phyloP scores from a whole-genome alignment of 805 yeast species.

The Ogataea angusta region DNA sequence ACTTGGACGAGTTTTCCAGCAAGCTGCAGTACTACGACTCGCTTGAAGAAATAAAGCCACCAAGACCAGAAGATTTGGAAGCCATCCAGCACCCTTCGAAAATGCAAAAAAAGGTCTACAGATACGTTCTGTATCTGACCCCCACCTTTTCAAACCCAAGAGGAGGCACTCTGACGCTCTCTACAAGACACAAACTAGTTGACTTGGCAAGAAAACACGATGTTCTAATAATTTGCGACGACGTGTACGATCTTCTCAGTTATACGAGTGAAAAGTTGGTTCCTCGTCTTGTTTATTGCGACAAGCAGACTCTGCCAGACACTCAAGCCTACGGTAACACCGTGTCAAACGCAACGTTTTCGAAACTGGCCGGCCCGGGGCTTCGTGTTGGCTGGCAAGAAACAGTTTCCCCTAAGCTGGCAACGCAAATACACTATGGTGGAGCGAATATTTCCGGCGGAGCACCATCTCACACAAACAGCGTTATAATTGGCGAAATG shows the following conservation, averaged over 20 bases:
- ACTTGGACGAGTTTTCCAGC: slow-evolving; percentile 46
- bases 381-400: slow-evolving; percentile 85
- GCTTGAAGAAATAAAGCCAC: slow-evolving; percentile 22
- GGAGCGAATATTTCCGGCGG: slow-evolving; percentile 87
- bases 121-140: slow-evolving; percentile 68
- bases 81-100: slow-evolving; percentile 38
- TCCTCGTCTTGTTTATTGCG: slow-evolving; percentile 55
- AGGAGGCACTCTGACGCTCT: slow-evolving; percentile 55
- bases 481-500: slow-evolving; percentile 63
- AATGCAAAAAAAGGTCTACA: slow-evolving; percentile 49
- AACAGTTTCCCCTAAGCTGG: slow-evolving; percentile 52
- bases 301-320: slow-evolving; percentile 45
- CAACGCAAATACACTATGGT: slow-evolving; percentile 56
- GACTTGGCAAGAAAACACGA: slow-evolving; percentile 72
- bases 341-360: slow-evolving; percentile 72
- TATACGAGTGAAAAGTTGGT: slow-evolving; percentile 30
- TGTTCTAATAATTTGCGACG: slow-evolving; percentile 70
- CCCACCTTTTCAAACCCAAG: slow-evolving; percentile 84
- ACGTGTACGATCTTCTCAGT: slow-evolving; percentile 72
- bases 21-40: slow-evolving; percentile 43
- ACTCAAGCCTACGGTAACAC: slow-evolving; percentile 57
- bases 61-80: slow-evolving; percentile 23
- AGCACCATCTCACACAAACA: slow-evolving; percentile 71
- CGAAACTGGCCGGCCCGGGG: slow-evolving; percentile 82
- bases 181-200: slow-evolving; percentile 50